Percentiles rank a stretch among this genome's conserved stretches.
Evolutionary conservation across 2,329 filamentous ascomycete species (phyloP).

Genomic region (Zalaria sp.): DNA sequence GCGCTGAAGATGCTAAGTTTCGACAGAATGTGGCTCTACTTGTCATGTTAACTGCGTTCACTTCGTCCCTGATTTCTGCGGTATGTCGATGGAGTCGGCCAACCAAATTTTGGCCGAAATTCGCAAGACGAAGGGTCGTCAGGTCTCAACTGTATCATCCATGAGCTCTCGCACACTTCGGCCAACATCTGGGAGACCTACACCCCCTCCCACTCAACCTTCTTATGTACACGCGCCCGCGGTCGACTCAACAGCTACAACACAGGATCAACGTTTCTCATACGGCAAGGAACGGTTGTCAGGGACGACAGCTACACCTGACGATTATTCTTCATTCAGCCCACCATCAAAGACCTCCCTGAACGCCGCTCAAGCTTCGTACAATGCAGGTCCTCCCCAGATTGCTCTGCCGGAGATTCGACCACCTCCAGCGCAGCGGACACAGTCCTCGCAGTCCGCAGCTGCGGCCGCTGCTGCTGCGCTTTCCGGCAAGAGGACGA

Average conservation of each 20-base stretch:
- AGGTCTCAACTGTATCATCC: conserved; percentile 30
- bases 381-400: conserved; percentile 23
- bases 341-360: conserved; percentile 24
- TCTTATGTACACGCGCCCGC: conserved; percentile 18
- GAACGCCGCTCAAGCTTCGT: conserved; percentile 34
- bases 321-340: conserved; percentile 18
- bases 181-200: conserved; percentile 31
- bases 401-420: conserved; percentile 30
- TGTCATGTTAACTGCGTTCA: conserved; percentile 87
- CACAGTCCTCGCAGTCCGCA: conserved; percentile 34
- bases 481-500: conserved; percentile 27
- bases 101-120: conserved; percentile 88
- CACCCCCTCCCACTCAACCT: conserved; percentile 24
- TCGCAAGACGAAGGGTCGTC: conserved; percentile 60
- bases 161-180: conserved; percentile 57
- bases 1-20: conserved; percentile 4
- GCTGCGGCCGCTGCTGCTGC: conserved; percentile 27
- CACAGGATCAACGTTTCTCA: conserved; percentile 28
- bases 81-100: conserved; percentile 96
- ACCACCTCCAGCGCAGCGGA: conserved; percentile 32
- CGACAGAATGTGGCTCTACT: conserved; percentile 78
- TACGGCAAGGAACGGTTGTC: conserved; percentile 31
- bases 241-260: conserved; percentile 21
- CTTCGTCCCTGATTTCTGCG: conserved; percentile 94
- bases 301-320: conserved; percentile 8